Evolutionary conservation across 2,329 filamentous ascomycete genomes (phyloP), one percentile per base, ranked within the genome.

Genomic region (Gaeumannomyces sp.): DNA sequence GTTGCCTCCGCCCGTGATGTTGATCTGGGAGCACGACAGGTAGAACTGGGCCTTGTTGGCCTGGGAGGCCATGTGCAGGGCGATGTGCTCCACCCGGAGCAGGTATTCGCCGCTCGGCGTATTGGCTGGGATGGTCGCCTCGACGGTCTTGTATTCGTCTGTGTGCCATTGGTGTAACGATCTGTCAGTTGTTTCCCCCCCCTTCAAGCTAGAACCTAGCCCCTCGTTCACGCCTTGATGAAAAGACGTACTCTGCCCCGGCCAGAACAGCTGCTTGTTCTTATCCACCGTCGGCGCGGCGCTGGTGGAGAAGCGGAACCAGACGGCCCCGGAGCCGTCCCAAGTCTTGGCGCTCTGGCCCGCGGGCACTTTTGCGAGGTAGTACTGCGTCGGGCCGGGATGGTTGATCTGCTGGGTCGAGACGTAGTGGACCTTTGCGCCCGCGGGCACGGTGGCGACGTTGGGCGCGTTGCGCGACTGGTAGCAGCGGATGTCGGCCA

Each of bases 201-300:
- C n/a, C n/a, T n/a, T n/a, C n/a, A n/a, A n/a, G n/a, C n/a, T n/a
- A n/a, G n/a, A n/a, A n/a, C n/a, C n/a, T n/a, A n/a, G n/a, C n/a
- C n/a, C n/a, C n/a, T n/a, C n/a, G n/a, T n/a, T n/a, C n/a, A n/a
- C n/a, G n/a, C n/a, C n/a, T 5, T 31, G 11, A 31, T 57, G 19
- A 25, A 19, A 28, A 10, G 22, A 65, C 71, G 66, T 71, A 74
- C 74, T 76, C 66, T 76, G 74, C 1, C 69, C 71, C 1, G 74
- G 73, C 75, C 74, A 76, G 57, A 77, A 79, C 31, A 84, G 76
- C 65, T 79, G 76, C 73, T 80, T 82, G 65, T 79, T 79, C 65
- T 74, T 72, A 68, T 79, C 79, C 68, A 81, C 77, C 13, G 73
- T 73, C n/a, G 81, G 79, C 70, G 76, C 71, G 65, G 65, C 65